phyloP scores from a whole-genome alignment of 768 basidiomycete genomes.

The Podaxis sp. region DNA sequence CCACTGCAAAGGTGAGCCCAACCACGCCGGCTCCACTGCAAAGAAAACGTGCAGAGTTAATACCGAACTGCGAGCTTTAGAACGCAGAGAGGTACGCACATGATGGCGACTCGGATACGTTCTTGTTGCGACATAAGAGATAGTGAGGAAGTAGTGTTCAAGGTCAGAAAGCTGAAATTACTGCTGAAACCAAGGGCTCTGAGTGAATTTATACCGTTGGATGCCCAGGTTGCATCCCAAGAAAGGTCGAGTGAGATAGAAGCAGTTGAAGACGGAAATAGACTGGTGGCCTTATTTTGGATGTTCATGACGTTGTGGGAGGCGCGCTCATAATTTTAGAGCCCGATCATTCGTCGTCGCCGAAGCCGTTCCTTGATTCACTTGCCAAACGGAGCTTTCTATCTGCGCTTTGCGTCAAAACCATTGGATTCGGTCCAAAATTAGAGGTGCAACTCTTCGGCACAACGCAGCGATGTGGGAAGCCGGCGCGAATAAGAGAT shows the following conservation, averaged over 20 bases:
- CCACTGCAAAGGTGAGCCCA: constrained; percentile 36
- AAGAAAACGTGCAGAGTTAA: neutral
- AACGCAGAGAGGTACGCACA: neutral
- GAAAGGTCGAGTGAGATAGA: neutral
- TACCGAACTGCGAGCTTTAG: neutral
- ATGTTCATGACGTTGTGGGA: neutral
- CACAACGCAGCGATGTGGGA: neutral
- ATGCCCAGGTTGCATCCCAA: neutral
- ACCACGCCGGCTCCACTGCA: constrained; percentile 41
- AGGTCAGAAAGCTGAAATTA: neutral
- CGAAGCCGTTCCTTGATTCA: neutral
- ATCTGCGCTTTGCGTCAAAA: neutral
- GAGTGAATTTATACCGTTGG: neutral
- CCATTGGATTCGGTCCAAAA: neutral
- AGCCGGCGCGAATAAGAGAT: neutral
- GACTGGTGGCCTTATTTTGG: neutral
- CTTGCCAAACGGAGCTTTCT: neutral
- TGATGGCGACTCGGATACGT: constrained; percentile 6
- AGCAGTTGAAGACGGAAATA: neutral
- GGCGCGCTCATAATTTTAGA: neutral
- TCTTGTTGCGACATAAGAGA: constrained; percentile 3
- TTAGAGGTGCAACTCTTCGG: neutral
- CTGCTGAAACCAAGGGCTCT: neutral
- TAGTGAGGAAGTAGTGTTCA: neutral
- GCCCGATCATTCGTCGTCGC: neutral